Base-by-base conservation (phyloP, 192 early-diverging fungal species). In the Coemansia sp. region DNA sequence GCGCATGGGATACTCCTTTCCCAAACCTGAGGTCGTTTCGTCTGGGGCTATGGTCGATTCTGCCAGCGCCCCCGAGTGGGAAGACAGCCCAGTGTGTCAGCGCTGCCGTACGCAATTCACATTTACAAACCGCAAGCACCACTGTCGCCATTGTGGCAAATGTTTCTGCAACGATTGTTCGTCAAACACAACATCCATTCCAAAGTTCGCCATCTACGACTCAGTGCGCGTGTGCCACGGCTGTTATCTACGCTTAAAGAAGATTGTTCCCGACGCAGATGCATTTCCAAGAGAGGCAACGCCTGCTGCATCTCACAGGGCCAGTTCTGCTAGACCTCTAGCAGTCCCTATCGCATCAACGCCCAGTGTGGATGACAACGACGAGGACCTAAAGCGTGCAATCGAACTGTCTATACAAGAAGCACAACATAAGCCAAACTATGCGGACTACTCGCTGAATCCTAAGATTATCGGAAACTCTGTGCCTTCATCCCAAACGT, bases 111-210 rank as follows among this genome's bases (percentile, higher is more conserved):
- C 93, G 2, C 66, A 81, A 9, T 99, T 99, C 67, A 97, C 96
- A 18, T 83, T 94, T 3, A 93, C 95, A 40, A 98, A 95, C 75
- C 87, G 97, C 61, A 97, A 98, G 75, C 97, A 99, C 74, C 97
- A 99, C 79, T 99, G 97, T 68, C 90, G 97, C 72, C 92, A 95
- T 67, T 99, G 97, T 74, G 97, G 97, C 16, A 80, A 89, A 35
- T 95, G 93, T 20, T 98, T 92, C 66, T 98, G 96, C 80, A 86
- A 91, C 21, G 84, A 92, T 55, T 99, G 97, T 74, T 98, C 95
- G 9, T 89, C 92, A 37, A 97, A 96, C 79, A 89, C 70, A 6
- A 80, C 91, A 49, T 71, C 94, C 5, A 79, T 99, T 53, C 92
- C 94, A 16, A 87, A 92, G 49, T 81, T 96, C 53, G 97, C 93